Base-by-base conservation (phyloP, 768 basidiomycete species). In the Tricholoma saponaceum region DNA sequence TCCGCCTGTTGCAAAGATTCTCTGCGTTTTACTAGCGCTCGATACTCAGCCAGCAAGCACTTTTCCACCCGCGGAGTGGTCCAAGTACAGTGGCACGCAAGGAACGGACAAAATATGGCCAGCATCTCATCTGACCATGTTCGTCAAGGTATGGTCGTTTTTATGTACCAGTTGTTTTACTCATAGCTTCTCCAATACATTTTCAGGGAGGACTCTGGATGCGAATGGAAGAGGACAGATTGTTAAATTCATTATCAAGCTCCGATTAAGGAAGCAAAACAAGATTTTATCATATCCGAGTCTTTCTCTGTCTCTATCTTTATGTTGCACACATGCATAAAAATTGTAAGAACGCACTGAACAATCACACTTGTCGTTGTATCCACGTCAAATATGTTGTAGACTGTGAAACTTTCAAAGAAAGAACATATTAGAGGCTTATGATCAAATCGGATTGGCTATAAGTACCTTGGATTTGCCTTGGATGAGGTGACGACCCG, bases 51-150 rank as follows among this genome's bases (percentile, higher is more conserved):
- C 78, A 3, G 67, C 73, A 7, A 67, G 60, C 5, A 20, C 6
- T 18, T 18, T 66, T 22, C 76, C 83, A 3, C 84, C 83, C 0
- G 60, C 69, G 1, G 70, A 70, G 10, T 85, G 84, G 83, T 64
- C 64, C 9, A 18, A 43, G 20, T 43, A 7, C 16, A 22, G 20
- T 4, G 41, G 41, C 8, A 63, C 67, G 46, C 76, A 81, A 63
- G 77, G 72, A 1, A 71, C 66, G 13, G 85, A 87, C 56, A 76
- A 76, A 54, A 69, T 78, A 6, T 68, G 78, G 58, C 70, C 79
- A 4, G 75, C 74, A 32, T 65, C 69, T 20, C 82, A 85, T 66
- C 64, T 88, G 61, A 87, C 85, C 2, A 74, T 82, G 75, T 84
- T 74, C 64, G 70, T 74, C 39, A 57, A 53, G 76, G 69, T 20